phyloP scores from a whole-genome alignment of 176 grass and related monocot species.

The Triticum monococcum region DNA sequence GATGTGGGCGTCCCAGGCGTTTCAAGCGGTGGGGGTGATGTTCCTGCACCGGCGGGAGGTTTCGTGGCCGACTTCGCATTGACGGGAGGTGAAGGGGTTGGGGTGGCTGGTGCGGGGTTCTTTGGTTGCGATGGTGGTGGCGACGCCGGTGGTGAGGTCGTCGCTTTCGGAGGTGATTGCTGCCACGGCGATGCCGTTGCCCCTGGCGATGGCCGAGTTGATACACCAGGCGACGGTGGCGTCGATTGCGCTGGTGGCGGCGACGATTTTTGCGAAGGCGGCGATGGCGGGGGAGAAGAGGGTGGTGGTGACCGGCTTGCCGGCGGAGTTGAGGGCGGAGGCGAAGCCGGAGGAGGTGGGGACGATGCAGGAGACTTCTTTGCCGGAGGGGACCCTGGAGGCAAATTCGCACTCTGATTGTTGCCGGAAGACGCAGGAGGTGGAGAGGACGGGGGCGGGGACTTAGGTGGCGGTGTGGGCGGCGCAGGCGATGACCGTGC shows the following conservation, averaged over 20 bases:
- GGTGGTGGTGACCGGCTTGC: conserved; percentile 16
- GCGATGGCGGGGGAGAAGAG: background rate
- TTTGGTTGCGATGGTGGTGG: conserved; percentile 7
- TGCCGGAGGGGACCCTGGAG: background rate
- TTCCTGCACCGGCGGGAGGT: background rate
- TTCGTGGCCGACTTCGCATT: background rate
- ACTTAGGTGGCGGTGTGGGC: background rate
- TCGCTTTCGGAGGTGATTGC: background rate
- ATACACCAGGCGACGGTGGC: background rate
- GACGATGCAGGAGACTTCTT: background rate
- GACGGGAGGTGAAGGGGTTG: background rate
- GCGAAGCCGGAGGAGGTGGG: conserved; percentile 24
- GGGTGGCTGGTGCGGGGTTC: background rate
- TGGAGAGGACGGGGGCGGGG: background rate
- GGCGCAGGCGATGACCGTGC: background rate
- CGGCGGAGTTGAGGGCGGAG: conserved; percentile 23
- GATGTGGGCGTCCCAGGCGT: background rate
- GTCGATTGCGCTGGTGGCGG: background rate
- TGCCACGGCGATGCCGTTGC: background rate
- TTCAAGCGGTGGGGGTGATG: conserved; percentile 7
- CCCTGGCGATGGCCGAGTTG: background rate
- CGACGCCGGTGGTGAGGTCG: background rate
- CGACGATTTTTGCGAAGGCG: background rate
- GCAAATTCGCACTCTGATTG: background rate
- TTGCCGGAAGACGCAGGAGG: conserved; percentile 5